These are phyloP conservation scores for Halteria grandinella DNA, from an alignment of 73 alveolate species.

Conservation along the genomic window DNA sequence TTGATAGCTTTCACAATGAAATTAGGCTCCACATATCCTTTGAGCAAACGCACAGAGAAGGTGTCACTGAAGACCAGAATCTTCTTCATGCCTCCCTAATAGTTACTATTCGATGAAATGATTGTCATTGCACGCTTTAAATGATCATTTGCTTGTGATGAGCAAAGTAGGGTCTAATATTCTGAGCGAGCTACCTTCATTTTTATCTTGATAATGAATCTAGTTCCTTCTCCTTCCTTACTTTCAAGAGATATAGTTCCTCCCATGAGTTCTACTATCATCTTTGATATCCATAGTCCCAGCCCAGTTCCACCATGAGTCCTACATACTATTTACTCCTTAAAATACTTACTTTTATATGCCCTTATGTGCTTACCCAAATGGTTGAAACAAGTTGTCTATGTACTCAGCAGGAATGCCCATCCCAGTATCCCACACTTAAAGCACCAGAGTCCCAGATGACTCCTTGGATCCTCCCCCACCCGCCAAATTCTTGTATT, in stretches of 20 bases:
- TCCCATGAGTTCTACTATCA: slow-evolving; percentile 34
- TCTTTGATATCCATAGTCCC: slow-evolving; percentile 55
- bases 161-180: no score
- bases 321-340: background rate
- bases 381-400: slow-evolving; percentile 38
- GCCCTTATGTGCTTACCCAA: slow-evolving; percentile 40
- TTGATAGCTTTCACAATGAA: no score
- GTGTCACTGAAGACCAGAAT: slow-evolving; percentile 21
- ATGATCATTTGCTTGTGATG: no score
- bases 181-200: no score
- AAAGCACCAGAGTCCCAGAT: slow-evolving; percentile 39
- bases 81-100: background rate
- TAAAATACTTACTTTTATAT: slow-evolving; percentile 7
- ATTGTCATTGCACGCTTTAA: no score
- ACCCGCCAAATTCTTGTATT: no score
- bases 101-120: no score
- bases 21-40: background rate
- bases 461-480: slow-evolving; percentile 1
- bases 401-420: slow-evolving; percentile 43
- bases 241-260: slow-evolving; percentile 45
- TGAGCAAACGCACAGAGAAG: slow-evolving; percentile 4
- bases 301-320: slow-evolving; percentile 63
- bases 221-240: slow-evolving; percentile 54
- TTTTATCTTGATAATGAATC: slow-evolving; percentile 20
- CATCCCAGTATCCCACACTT: slow-evolving; percentile 46